Base-by-base conservation (phyloP, 805 yeast species). In the Brettanomyces nanus region DNA sequence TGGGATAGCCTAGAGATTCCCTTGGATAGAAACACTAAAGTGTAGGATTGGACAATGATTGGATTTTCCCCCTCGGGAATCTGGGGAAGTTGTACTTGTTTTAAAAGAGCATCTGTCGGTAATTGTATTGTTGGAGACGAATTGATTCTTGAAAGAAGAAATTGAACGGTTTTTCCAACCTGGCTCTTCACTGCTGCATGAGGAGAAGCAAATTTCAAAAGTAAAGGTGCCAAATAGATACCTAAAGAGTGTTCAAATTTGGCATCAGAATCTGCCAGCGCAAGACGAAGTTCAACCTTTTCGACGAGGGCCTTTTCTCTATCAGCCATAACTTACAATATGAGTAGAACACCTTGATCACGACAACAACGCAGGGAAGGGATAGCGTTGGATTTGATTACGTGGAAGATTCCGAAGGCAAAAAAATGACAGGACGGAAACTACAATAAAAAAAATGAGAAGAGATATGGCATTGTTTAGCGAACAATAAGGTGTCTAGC, bases 211-310 rank as follows among this genome's bases (percentile, higher is more conserved):
- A 89, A 66, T 54, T 90, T 90, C 44, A 89, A 63, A 26, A 90
- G 60, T 20, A 90, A 53, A 1, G 98, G 96, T 1, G 85, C 69
- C 31, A 90, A 65, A 51, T 81, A 90, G 1, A 73, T 58, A 9
- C 68, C 66, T 29, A 92, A 54, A 4, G 79, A 60, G 2, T 69
- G 52, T 51, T 82, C 79, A 38, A 87, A 71, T 50, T 81, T 82
- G 3, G 59, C 67, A 33, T 80, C 82, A 0, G 79, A 65, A 35
- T 73, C 74, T 0, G 97, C 85, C 30, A 90, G 62, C 1, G 94
- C 90, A 15, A 90, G 66, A 28, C 85, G 66, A 35, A 89, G 71
- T 56, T 89, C 97, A 1, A 85, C 96, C 53, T 79, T 82, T 49
- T 79, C 77, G 28, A 85, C 69, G 40, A 84, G 60, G 1, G 71